These are phyloP conservation scores for Achaetomium macrosporum DNA, from an alignment of 2,329 filamentous ascomycete genomes.

Conservation along the genomic window DNA sequence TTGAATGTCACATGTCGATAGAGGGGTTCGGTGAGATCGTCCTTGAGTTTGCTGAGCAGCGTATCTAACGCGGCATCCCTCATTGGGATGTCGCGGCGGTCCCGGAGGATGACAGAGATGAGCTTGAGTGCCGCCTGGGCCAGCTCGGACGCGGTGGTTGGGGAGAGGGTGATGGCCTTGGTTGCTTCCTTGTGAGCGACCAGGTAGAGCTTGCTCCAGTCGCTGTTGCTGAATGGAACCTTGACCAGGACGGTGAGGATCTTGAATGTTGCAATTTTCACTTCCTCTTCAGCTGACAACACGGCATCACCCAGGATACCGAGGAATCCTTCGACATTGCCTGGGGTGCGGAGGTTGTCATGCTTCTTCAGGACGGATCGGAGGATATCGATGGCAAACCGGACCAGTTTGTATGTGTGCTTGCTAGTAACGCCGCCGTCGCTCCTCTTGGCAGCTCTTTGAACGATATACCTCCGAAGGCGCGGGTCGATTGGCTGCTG, in stretches of 20 bases:
- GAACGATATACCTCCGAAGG: slow-evolving; percentile 70
- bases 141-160: slow-evolving; percentile 74
- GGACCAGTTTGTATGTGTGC: slow-evolving; percentile 79
- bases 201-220: slow-evolving; percentile 57
- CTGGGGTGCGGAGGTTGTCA: slow-evolving; percentile 68
- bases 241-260: slow-evolving; percentile 81
- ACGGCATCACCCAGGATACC: slow-evolving; percentile 85
- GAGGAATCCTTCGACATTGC: slow-evolving; percentile 78
- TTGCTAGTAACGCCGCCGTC: slow-evolving; percentile 67
- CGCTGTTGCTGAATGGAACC: slow-evolving; percentile 69
- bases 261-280: slow-evolving; percentile 81
- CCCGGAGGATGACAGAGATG: slow-evolving; percentile 75
- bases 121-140: slow-evolving; percentile 86
- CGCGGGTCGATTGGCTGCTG: slow-evolving; percentile 55
- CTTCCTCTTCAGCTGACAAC: slow-evolving; percentile 79
- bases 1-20: slow-evolving; percentile 92
- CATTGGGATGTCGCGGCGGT: slow-evolving; percentile 67
- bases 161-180: slow-evolving; percentile 69
- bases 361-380: slow-evolving; percentile 82
- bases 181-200: slow-evolving; percentile 83
- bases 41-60: slow-evolving; percentile 72
- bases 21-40: slow-evolving; percentile 87
- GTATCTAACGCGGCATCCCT: slow-evolving; percentile 79
- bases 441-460: slow-evolving; percentile 70
- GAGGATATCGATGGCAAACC: slow-evolving; percentile 83